These are phyloP conservation scores for Lepidium sativum DNA, from an alignment of 345 rosid species.

Conservation along the genomic window DNA sequence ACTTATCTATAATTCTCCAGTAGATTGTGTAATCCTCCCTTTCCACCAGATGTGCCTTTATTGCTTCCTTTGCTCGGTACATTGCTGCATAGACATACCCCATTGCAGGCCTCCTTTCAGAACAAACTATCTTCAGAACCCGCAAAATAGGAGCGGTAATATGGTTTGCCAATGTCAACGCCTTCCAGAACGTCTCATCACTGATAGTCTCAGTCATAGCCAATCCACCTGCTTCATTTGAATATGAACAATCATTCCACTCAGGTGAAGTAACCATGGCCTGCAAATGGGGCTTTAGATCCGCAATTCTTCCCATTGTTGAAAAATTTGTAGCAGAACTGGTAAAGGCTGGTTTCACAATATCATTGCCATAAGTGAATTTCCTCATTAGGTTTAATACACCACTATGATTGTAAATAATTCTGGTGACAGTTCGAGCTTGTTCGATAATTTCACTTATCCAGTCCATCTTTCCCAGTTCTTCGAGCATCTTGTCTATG, in stretches of 20 bases:
- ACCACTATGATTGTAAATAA: slow-evolving; percentile 58
- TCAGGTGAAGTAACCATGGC: slow-evolving; percentile 79
- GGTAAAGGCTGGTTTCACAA: slow-evolving; percentile 53
- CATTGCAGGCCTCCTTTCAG: slow-evolving; percentile 74
- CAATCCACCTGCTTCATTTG: slow-evolving; percentile 67
- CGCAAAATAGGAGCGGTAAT: slow-evolving; percentile 63
- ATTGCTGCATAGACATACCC: slow-evolving; percentile 81
- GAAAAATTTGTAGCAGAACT: slow-evolving; percentile 63
- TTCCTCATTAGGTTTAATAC: slow-evolving; percentile 72
- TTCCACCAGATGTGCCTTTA: slow-evolving; percentile 62
- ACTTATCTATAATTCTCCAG: slow-evolving; percentile 75
- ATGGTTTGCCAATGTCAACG: slow-evolving; percentile 38
- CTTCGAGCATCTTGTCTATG: slow-evolving; percentile 71
- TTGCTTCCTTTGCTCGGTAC: slow-evolving; percentile 69
- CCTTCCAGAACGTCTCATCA: slow-evolving; percentile 74
- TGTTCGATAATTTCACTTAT: slow-evolving; percentile 54
- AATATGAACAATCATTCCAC: slow-evolving; percentile 64
- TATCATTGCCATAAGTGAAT: slow-evolving; percentile 63
- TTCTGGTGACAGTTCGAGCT: slow-evolving; percentile 73
- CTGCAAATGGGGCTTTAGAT: slow-evolving; percentile 57
- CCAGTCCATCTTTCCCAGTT: slow-evolving; percentile 47
- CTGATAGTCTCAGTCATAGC: slow-evolving; percentile 55
- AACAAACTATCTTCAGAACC: slow-evolving; percentile 43
- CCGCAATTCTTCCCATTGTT: slow-evolving; percentile 48
- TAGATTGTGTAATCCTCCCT: slow-evolving; percentile 55